Evolutionary conservation across 352 stramenopile species (phyloP).

Genomic region (Pythium phragmitis): DNA sequence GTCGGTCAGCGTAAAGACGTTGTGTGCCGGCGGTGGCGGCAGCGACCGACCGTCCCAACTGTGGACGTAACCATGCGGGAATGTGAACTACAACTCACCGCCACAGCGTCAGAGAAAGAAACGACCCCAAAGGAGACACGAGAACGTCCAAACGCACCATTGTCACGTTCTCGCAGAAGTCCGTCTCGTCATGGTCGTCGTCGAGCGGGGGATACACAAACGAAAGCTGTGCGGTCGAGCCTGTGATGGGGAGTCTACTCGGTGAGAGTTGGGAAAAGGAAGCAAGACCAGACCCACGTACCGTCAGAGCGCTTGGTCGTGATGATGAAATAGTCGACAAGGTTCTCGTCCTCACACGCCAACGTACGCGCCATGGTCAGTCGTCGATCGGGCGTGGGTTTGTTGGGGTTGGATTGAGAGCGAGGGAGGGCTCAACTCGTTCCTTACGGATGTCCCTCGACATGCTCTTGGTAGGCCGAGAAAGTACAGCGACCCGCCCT

Average conservation of each 20-base stretch:
- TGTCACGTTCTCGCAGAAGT: constrained; percentile 49
- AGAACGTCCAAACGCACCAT: constrained; percentile 29
- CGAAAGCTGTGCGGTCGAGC: constrained; percentile 27
- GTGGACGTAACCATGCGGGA: constrained; percentile 38
- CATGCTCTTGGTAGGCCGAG: background rate
- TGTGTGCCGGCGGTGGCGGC: constrained; percentile 43
- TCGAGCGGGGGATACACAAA: constrained; percentile 40
- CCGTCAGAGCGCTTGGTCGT: constrained; percentile 32
- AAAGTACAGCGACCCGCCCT: constrained; percentile 1
- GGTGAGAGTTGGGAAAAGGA: background rate
- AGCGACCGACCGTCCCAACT: constrained; percentile 32
- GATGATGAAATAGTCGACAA: constrained; percentile 50
- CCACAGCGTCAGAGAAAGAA: background rate
- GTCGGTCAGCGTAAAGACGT: constrained; percentile 53
- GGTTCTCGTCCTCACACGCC: constrained; percentile 22
- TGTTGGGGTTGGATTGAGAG: too few relatives aligned
- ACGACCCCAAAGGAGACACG: background rate
- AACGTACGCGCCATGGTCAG: constrained; percentile 1
- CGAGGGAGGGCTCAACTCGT: too few relatives aligned
- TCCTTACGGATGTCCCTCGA: too few relatives aligned
- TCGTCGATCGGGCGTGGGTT: background rate
- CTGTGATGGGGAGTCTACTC: constrained; percentile 5
- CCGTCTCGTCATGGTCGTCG: constrained; percentile 30
- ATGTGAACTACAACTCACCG: constrained; percentile 42
- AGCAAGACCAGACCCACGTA: background rate